Evolutionary conservation across 768 basidiomycete genomes (phyloP), one percentile per base, ranked within the genome.

Genomic region (Lentinula boryana): DNA sequence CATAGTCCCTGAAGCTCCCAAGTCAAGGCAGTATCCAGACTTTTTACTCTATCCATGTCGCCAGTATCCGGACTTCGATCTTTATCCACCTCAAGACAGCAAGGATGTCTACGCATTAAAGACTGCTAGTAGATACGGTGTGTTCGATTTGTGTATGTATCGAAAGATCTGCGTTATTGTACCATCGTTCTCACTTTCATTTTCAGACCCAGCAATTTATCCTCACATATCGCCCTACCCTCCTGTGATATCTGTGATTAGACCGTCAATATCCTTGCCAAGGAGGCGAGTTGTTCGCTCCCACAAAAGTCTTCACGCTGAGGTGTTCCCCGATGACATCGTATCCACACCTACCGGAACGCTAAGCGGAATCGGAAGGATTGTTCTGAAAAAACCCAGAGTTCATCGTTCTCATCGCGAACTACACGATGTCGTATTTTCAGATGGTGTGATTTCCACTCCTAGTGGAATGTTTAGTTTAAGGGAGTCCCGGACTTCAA

Each of bases 211-310:
- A 13, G 67, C 75, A 12, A 70, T 74, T 18, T 77, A 77, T 63
- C 78, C 81, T 48, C 61, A 76, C 63, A 71, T 79, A 56, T 66
- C 72, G 58, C 68, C 78, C 44, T 81, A 76, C 64, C 76, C 76
- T 27, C 60, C 69, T 7, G 31, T 36, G 4, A 35, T 32, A 12
- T 35, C 44, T 56, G 23, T 27, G 16, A 16, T 41, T 15, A 27
- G 36, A 18, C 36, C 54, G 16, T 32, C 52, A 53, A 33, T 10
- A 4, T 32, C 32, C 8, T 32, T 21, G 18, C 9, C 32, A 13
- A 35, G 18, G 9, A 52, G 13, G 15, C 35, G 18, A 4, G 51
- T 52, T 13, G 18, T 31, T 15, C 58, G 58, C 16, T 52, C 48
- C 43, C 58, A 60, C 31, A 18, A 70, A 61, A 71, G 69, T 15